phyloP scores from a whole-genome alignment of 169 alveolate species.

The Plasmodium coatneyi region DNA sequence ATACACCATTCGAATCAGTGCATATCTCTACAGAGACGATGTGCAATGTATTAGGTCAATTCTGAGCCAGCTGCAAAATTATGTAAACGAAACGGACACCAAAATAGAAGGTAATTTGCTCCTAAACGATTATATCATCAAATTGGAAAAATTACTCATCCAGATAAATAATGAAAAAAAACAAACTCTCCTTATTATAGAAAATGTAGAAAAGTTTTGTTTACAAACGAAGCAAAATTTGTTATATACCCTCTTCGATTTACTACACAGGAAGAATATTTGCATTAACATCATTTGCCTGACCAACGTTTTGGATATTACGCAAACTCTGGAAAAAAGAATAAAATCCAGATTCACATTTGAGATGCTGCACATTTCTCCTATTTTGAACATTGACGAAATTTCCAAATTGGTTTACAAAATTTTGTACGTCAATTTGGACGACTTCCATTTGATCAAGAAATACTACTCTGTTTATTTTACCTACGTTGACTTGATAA shows the following conservation, averaged over 20 bases:
- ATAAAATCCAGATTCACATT: constrained; percentile 83
- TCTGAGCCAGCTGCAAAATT: constrained; percentile 46
- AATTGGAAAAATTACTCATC: constrained; percentile 71
- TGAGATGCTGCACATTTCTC: constrained; percentile 77
- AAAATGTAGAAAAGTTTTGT: constrained; percentile 81
- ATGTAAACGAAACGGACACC: constrained; percentile 25
- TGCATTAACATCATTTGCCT: constrained; percentile 76
- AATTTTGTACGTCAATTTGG: constrained; percentile 64
- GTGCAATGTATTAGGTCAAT: constrained; percentile 77
- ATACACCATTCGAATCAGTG: constrained; percentile 74
- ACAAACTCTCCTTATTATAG: constrained; percentile 78
- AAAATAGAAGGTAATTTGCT: constrained; percentile 68
- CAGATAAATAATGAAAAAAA: constrained; percentile 56
- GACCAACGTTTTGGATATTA: constrained; percentile 80
- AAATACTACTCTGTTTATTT: constrained; percentile 66
- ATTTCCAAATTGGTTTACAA: constrained; percentile 53
- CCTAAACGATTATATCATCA: constrained; percentile 57
- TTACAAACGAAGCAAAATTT: constrained; percentile 78
- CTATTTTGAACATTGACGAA: constrained; percentile 51
- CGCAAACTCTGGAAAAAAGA: constrained; percentile 83
- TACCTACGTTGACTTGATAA: constrained; percentile 30
- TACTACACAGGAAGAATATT: constrained; percentile 74
- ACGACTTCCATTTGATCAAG: constrained; percentile 62
- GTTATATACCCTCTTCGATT: constrained; percentile 78
- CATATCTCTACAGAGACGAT: constrained; percentile 81